These are phyloP conservation scores for Nymphaea colorata DNA, from an alignment of 164 flowering plant species.

Conservation along the genomic window DNA sequence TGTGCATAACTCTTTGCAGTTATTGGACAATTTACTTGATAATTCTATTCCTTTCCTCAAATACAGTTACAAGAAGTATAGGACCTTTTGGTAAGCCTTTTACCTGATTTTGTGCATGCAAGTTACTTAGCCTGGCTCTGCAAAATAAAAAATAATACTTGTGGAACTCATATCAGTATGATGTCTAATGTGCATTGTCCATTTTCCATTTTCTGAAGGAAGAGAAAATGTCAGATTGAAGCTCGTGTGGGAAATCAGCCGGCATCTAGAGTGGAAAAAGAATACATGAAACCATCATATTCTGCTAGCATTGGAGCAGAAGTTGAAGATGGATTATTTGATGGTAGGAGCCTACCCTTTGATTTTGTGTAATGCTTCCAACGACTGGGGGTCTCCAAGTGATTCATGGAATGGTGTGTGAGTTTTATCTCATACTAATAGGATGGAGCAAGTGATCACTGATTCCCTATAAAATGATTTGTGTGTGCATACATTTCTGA, in stretches of 20 bases:
- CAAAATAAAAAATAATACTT: background rate
- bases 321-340: slow-evolving; percentile 95
- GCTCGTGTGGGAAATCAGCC: slow-evolving; percentile 30
- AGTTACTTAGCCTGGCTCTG: background rate
- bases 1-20: slow-evolving; percentile 26
- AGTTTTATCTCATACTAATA: too few relatives aligned
- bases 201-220: slow-evolving; percentile 20
- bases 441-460: too few relatives aligned
- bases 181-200: background rate
- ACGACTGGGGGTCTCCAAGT: too few relatives aligned
- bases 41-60: slow-evolving; percentile 75
- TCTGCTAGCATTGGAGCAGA: slow-evolving; percentile 80
- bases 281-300: slow-evolving; percentile 70
- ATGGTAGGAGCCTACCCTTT: slow-evolving; percentile 32
- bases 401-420: too few relatives aligned
- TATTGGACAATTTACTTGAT: slow-evolving; percentile 67
- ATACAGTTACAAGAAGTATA: slow-evolving; percentile 66
- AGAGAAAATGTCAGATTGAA: slow-evolving; percentile 46
- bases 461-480: background rate
- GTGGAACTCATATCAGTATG: background rate
- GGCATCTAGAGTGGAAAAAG: slow-evolving; percentile 78
- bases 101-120: slow-evolving; percentile 4
- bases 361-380: background rate
- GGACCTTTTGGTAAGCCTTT: slow-evolving; percentile 52
- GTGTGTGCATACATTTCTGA: background rate